Percentiles rank a stretch among this genome's conserved stretches.
These are phyloP conservation scores for Alternaria sp. DNA, from an alignment of 2,329 filamentous ascomycete species.

Conservation along the genomic window DNA sequence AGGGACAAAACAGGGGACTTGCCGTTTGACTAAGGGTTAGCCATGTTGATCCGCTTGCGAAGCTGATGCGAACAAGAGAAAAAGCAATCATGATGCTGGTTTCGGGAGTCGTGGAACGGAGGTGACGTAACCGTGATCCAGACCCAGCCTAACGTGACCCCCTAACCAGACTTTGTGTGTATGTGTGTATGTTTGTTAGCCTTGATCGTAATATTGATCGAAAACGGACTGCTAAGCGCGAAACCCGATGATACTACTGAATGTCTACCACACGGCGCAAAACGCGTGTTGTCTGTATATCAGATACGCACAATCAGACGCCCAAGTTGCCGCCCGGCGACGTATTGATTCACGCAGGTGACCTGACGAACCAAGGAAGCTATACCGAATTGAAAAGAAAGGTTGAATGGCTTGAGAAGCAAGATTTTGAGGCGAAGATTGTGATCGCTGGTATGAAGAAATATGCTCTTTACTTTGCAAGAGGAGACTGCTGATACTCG, in stretches of 20 bases:
- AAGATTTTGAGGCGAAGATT: slow-evolving; percentile 75
- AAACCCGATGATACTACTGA: neutral
- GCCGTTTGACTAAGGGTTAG: neutral
- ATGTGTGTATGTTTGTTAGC: neutral
- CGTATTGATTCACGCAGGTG: slow-evolving; percentile 78
- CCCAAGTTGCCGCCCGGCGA: slow-evolving; percentile 75
- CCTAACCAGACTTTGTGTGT: neutral
- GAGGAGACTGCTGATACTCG: neutral
- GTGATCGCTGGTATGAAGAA: slow-evolving; percentile 68
- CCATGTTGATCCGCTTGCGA: neutral
- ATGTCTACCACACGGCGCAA: slow-evolving; percentile 22
- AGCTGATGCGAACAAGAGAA: neutral
- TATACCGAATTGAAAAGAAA: slow-evolving; percentile 66
- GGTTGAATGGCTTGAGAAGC: slow-evolving; percentile 71
- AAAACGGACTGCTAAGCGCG: neutral
- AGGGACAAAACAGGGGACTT: neutral
- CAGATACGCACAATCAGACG: slow-evolving; percentile 76
- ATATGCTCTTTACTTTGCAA: neutral
- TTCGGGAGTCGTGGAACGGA: neutral
- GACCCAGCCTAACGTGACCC: neutral
- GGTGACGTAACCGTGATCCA: neutral
- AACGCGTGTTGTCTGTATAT: slow-evolving; percentile 77
- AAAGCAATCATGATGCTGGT: neutral
- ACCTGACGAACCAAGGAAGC: slow-evolving; percentile 77
- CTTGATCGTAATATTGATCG: neutral